Evolutionary conservation across 345 rosid genomes (phyloP).

Genomic region (Syzygium aromaticum): DNA sequence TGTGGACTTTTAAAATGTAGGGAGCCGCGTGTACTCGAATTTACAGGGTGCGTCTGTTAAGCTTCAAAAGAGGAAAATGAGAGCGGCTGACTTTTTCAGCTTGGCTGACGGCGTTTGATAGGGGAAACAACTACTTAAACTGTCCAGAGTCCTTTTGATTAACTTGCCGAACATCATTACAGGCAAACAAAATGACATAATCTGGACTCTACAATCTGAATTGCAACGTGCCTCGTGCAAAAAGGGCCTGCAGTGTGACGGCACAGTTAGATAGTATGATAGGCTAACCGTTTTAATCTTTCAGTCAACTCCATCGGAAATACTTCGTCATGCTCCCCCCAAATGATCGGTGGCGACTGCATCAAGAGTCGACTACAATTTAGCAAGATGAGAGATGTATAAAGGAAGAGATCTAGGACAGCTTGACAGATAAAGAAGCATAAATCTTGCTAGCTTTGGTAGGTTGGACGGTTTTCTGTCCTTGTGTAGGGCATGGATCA

Average conservation of each 20-base stretch:
- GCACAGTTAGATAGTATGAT: not conserved
- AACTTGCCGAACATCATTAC: not conserved
- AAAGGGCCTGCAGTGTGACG: not conserved
- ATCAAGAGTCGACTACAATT: not conserved
- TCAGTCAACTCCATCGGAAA: conserved; percentile 40
- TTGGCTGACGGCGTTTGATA: not conserved
- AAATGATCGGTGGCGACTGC: conserved; percentile 59
- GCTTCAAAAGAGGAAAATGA: not conserved
- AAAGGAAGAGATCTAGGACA: not conserved
- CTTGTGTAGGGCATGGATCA: conserved; percentile 59
- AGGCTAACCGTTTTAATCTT: not conserved
- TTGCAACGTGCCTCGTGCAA: not conserved
- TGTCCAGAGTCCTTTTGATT: not conserved
- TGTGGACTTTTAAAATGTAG: too few relatives aligned
- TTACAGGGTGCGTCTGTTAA: too few relatives aligned
- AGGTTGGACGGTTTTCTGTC: conserved; percentile 57
- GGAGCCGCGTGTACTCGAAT: too few relatives aligned
- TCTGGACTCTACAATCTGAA: not conserved
- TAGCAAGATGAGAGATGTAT: not conserved
- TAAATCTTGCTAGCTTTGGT: conserved; percentile 65
- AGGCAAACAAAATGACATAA: not conserved
- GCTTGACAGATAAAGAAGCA: not conserved
- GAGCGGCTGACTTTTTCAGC: not conserved
- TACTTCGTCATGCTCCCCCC: conserved; percentile 76
- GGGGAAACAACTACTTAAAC: not conserved